Evolutionary conservation across 2,329 filamentous ascomycete species (phyloP), one percentile per base, ranked within the genome.

Genomic region (Dactylonectria estremocensis): DNA sequence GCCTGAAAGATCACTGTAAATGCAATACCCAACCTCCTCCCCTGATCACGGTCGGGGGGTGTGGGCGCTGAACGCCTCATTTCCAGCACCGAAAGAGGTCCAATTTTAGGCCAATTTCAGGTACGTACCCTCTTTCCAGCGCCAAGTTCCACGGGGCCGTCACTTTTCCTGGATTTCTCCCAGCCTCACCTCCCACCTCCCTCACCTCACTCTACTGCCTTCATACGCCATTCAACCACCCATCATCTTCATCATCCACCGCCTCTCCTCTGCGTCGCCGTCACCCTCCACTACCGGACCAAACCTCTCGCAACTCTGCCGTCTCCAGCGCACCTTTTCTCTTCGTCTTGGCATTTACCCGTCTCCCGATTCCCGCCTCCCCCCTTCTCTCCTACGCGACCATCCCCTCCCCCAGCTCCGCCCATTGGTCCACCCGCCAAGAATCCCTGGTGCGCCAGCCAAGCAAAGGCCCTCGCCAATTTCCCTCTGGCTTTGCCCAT

Each of bases 371-470:
- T 67, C 55, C 54, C 52, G 16, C 37, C 43, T 56, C 37, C 52
- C 68, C 52, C 57, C 58, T 53, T 60, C 55, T 54, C 59, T 61
- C 67, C 62, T 64, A 58, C 71, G 69, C 72, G 69, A 71, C 71
- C 56, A 66, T 71, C 64, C 61, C 62, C 35, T 55, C 56, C 65
- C 52, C 54, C 63, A 69, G 62, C 63, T 65, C 58, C 63, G 61
- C 54, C 57, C 61, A 76, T 75, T 76, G 74, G 74, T 67, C 67
- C 69, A 75, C 74, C 68, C 71, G 74, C 74, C 70, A 73, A 74
- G 72, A 63, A 65, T 69, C 71, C 74, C 74, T 74, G 74, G 40
- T 72, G 66, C 71, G 67, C 72, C 69, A 68, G 71, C 68, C 72
- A 66, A 74, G 71, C 68, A 75, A 73, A 64, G 68, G 65, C 70